Evolutionary conservation across 2,329 filamentous ascomycete genomes (phyloP).

Genomic region (Zelopaecilomyces penicillatus): DNA sequence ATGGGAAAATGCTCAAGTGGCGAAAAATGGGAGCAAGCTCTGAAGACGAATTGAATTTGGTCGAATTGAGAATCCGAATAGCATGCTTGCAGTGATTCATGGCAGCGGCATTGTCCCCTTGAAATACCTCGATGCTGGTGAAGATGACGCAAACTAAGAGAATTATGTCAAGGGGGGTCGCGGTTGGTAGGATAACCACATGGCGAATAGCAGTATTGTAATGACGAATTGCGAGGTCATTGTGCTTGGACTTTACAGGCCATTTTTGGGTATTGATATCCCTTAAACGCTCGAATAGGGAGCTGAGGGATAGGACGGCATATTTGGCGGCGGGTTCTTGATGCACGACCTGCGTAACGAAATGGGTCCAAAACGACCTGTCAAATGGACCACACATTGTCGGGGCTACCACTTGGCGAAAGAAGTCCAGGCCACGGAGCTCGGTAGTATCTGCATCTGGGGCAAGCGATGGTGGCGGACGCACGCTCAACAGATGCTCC

Average conservation of each 20-base stretch:
- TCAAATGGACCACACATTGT: slow-evolving; percentile 27
- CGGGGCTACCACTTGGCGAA: slow-evolving; percentile 28
- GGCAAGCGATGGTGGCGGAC: slow-evolving; percentile 13
- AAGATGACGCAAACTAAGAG: slow-evolving; percentile 34
- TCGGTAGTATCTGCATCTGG: slow-evolving; percentile 15
- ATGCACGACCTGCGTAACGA: slow-evolving; percentile 28
- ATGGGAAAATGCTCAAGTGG: slow-evolving; percentile 30
- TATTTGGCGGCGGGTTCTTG: slow-evolving; percentile 30
- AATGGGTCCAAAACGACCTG: slow-evolving; percentile 32
- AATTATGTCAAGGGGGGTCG: slow-evolving; percentile 22
- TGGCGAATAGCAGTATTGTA: slow-evolving; percentile 33
- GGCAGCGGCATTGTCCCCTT: slow-evolving; percentile 26
- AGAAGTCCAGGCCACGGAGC: slow-evolving; percentile 28
- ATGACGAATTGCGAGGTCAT: slow-evolving; percentile 27
- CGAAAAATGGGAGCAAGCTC: slow-evolving; percentile 29
- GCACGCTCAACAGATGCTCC: slow-evolving; percentile 25
- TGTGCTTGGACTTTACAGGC: slow-evolving; percentile 6
- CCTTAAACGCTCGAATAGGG: slow-evolving; percentile 23
- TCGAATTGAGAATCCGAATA: slow-evolving; percentile 24
- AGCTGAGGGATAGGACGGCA: slow-evolving; percentile 30
- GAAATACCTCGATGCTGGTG: slow-evolving; percentile 35
- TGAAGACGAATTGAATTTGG: slow-evolving; percentile 10
- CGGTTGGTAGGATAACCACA: slow-evolving; percentile 16
- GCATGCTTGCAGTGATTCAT: slow-evolving; percentile 31
- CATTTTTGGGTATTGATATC: background rate